These are phyloP conservation scores for Inga leiocalycina DNA, from an alignment of 306 rosid species.

Conservation along the genomic window DNA sequence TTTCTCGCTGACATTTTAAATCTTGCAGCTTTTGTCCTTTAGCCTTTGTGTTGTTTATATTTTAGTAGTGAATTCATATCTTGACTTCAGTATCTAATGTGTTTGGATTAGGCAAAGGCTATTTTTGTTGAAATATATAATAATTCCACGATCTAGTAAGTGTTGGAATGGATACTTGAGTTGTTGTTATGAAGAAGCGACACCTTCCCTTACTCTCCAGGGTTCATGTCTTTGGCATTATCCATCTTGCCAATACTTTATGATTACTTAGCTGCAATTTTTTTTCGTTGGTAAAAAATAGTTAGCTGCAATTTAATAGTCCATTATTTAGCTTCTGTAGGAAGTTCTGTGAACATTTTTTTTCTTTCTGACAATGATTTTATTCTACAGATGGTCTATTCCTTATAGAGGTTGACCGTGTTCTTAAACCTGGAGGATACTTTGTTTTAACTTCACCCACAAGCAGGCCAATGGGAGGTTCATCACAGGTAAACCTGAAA, in stretches of 20 bases:
- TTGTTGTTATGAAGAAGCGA: constrained; percentile 4
- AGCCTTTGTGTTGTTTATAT: background rate
- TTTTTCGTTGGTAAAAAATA: no score
- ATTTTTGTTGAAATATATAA: background rate
- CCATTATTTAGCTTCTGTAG: constrained; percentile 1
- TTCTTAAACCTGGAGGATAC: constrained; percentile 98
- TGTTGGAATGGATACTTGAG: constrained; percentile 23
- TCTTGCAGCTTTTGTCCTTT: background rate
- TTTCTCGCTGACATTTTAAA: background rate
- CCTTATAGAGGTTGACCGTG: constrained; percentile 90
- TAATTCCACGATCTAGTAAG: background rate
- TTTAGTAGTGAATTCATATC: constrained; percentile 14
- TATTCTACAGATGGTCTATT: constrained; percentile 75
- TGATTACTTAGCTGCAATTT: background rate
- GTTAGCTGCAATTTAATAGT: background rate
- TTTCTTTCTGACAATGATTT: constrained; percentile 32
- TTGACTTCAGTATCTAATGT: background rate
- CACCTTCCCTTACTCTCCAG: background rate
- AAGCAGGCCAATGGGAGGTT: constrained; percentile 63
- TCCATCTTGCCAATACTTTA: constrained; percentile 13
- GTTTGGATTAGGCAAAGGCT: background rate
- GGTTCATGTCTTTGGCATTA: constrained; percentile 7
- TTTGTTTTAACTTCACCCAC: constrained; percentile 87
- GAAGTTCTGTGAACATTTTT: constrained; percentile 12
- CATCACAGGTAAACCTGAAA: constrained; percentile 54